Base-by-base conservation (phyloP, 2,329 filamentous ascomycete genomes). In the Pyricularia pennisetigena region DNA sequence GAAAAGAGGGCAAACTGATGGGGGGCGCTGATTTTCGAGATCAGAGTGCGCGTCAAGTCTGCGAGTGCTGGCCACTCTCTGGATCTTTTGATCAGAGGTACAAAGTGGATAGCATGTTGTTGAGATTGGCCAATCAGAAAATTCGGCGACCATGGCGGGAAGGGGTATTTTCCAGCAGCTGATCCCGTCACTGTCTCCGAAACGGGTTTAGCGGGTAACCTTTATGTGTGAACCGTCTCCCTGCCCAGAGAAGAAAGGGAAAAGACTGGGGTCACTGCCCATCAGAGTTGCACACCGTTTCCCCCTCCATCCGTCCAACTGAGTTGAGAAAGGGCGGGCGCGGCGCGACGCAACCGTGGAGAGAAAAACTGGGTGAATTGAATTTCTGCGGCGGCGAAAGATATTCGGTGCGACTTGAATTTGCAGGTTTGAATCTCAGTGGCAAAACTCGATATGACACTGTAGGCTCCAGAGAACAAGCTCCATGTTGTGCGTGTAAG, bases 51-150 rank as follows among this genome's bases (percentile, higher is more conserved):
- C 28, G 66, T 23, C 28, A 67, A 57, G 24, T 63, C 24, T n/a
- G 16, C 12, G n/a, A 65, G 63, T 30, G 63, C 63, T 65, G 63
- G n/a, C 20, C 30, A 10, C 62, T 30, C 28, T 35, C 28, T 30
- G 62, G 62, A 72, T 74, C 73, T 74, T 74, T 73, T 64, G 71
- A 68, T 70, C 65, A 68, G 72, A 74, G 72, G 72, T 75, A 75
- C 74, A 74, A 73, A 71, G 72, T 72, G 70, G 72, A 74, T 73
- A 70, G 71, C 67, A 57, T 74, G 74, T 73, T 68, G 74, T 74
- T 72, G 74, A 70, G 71, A 70, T 71, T 62, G 74, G 66, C 79
- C 79, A 81, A 80, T 81, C 75, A 80, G 73, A 80, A 80, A 80
- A 79, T 74, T 77, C 73, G 70, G 72, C 66, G 20, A 68, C 54